Conservation (phyloP, 192 early-diverging fungal species). For the Coemansia sp. region DNA sequence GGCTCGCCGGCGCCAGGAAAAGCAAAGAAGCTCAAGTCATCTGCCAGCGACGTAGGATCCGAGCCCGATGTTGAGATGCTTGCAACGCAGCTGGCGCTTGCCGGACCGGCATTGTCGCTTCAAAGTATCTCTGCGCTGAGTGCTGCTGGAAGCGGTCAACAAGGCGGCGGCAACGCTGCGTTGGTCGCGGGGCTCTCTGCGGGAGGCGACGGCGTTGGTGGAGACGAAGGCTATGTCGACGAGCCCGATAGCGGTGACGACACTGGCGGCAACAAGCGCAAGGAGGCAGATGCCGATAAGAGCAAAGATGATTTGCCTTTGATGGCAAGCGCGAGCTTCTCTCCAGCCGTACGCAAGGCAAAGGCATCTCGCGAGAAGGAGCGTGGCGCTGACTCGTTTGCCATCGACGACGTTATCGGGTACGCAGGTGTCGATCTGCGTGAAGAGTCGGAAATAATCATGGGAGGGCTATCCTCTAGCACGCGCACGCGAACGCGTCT, state of each 20-base stretch:
- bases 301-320: too few relatives aligned
- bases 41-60: constrained; percentile 8
- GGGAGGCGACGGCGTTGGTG: not conserved
- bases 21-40: constrained; percentile 6
- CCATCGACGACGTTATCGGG: constrained; percentile 73
- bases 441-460: constrained; percentile 63
- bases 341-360: constrained; percentile 14
- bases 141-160: not conserved
- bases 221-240: not conserved
- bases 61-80: constrained; percentile 22
- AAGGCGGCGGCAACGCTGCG: constrained; percentile 9
- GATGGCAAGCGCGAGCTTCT: not conserved
- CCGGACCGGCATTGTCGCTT: constrained; percentile 19
- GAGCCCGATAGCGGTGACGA: not conserved
- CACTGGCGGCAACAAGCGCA: not conserved
- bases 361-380: constrained; percentile 39
- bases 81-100: constrained; percentile 4
- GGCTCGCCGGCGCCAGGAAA: constrained; percentile 31
- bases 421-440: constrained; percentile 77
- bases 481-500: constrained; percentile 6
- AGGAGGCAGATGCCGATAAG: not conserved
- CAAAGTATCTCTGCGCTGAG: constrained; percentile 16
- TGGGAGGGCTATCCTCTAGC: constrained; percentile 40
- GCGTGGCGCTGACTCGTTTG: constrained; percentile 30
- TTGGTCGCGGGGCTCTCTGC: constrained; percentile 9